Evolutionary conservation across 2,329 filamentous ascomycete species (phyloP), one percentile per base, ranked within the genome.

Genomic region (Nigrograna mackinnonii): DNA sequence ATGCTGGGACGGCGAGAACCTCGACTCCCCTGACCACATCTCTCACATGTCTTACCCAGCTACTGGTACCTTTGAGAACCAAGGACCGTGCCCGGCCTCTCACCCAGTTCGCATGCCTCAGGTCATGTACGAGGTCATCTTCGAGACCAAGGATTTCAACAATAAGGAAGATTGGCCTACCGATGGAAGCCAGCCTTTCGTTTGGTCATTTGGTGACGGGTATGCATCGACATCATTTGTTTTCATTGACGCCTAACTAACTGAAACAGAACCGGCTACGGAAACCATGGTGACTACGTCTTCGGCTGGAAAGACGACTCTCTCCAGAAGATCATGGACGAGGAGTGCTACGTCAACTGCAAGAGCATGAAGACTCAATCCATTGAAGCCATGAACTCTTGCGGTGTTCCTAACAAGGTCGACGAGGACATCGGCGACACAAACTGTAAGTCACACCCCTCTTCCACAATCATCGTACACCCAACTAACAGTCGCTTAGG

Each of bases 221-320:
- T 52, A 41, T 33, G 49, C 37, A n/a, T n/a, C 9, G n/a, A 28
- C 24, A 9, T n/a, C n/a, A 9, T n/a, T n/a, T 28, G 9, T 28
- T n/a, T 28, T n/a, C 24, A 9, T n/a, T n/a, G 24, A 9, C n/a
- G n/a, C 24, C 24, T n/a, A n/a, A 28, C 24, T 28, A 28, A 38
- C 26, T 22, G 13, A 22, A 26, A n/a, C 22, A 51, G 64, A 33
- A 71, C 70, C 26, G 76, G 75, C 21, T 68, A 70, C 17, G 75
- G 74, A 3, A 76, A 75, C 19, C 75, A 36, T 14, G 76, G 74
- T 18, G 76, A 79, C 60, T 79, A 79, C 56, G 60, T 79, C 44
- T 79, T 79, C 55, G 76, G 76, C 42, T 78, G 75, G 76, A 72
- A 77, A 56, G 72, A 66, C 46, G 65, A 77, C 55, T 62, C 70